Base-by-base conservation (phyloP, 257 asterid genomes). In the Solanum pinnatisectum region DNA sequence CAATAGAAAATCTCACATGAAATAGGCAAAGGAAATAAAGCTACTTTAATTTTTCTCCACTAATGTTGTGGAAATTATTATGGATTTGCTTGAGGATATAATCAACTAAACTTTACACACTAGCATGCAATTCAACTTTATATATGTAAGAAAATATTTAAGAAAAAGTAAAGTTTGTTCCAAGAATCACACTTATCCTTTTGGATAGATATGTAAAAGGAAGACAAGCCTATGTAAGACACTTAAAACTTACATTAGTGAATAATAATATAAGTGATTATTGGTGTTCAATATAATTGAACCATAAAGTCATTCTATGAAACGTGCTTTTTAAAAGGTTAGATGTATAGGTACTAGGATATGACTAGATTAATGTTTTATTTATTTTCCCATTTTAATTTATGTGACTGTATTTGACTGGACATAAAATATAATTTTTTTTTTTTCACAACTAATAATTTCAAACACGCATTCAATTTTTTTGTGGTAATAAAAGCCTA, bases 101-200 rank as follows among this genome's bases (percentile, higher is more conserved):
- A 87, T 73, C 71, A 59, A 30, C 49, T 46, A 90, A 85, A 90
- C 94, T 92, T 94, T 91, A 90, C 92, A 92, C 91, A 87, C 42
- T 93, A 91, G 93, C 67, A 81, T 81, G 85, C 93, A 91, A 73
- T 92, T 88, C 91, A 87, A 91, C 94, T 91, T 94, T 44, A 40
- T 42, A 25, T 7, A 13, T 14, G 4, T 72, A 32, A 35, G 16
- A 73, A 35, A 14, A 14, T 13, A 25, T 42, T 25, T 78, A 4
- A 42, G 68, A 44, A 46, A 85, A 91, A 87, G 82, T 60, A 36
- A 87, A 42, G 86, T 87, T 39, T 44, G 46, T 5, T 36, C 27
- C 59, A 56, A 68, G 77, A 85, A 73, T 90, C 84, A 87, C 89
- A 84, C 90, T 70, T 89, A 87, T 83, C 87, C 87, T 88, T 88